Conservation (phyloP, 1,284 basidiomycete genomes). For the Xerocomus nothofagi region DNA sequence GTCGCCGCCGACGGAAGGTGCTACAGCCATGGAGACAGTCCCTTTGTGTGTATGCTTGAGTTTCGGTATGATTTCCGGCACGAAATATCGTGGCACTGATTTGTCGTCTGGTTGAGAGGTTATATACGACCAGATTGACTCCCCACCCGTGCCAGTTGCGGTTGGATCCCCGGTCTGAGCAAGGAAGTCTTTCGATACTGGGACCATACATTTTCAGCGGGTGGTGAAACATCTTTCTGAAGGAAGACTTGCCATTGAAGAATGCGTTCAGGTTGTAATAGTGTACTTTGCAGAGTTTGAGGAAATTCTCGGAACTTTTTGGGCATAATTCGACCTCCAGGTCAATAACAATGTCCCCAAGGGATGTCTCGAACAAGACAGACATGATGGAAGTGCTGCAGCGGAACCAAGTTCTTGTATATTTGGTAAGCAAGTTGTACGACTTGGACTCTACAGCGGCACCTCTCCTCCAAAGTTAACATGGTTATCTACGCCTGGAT, state of each 20-base stretch:
- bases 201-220: slow-evolving; percentile 5
- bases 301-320: slow-evolving; percentile 89
- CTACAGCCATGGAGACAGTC: slow-evolving; percentile 94
- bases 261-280: slow-evolving; percentile 97
- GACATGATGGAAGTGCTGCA: slow-evolving; percentile 64
- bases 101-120: slow-evolving; percentile 47
- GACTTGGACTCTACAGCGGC: too few species aligned
- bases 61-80: slow-evolving; percentile 75
- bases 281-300: slow-evolving; percentile 96
- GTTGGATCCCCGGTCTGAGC: slow-evolving; percentile 94
- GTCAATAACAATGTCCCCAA: slow-evolving; percentile 96
- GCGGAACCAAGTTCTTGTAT: neutral
- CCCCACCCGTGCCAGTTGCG: slow-evolving; percentile 92
- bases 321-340: slow-evolving; percentile 92
- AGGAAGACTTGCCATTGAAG: slow-evolving; percentile 77
- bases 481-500: too few species aligned
- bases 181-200: slow-evolving; percentile 93
- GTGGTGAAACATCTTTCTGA: slow-evolving; percentile 3
- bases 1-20: slow-evolving; percentile 67
- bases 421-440: neutral
- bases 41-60: slow-evolving; percentile 87
- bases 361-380: slow-evolving; percentile 92
- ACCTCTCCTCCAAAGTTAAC: too few species aligned
- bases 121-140: slow-evolving; percentile 79
- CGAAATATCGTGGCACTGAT: slow-evolving; percentile 72